Conservation (phyloP, 768 basidiomycete species). For the Lactifluus pinguis region DNA sequence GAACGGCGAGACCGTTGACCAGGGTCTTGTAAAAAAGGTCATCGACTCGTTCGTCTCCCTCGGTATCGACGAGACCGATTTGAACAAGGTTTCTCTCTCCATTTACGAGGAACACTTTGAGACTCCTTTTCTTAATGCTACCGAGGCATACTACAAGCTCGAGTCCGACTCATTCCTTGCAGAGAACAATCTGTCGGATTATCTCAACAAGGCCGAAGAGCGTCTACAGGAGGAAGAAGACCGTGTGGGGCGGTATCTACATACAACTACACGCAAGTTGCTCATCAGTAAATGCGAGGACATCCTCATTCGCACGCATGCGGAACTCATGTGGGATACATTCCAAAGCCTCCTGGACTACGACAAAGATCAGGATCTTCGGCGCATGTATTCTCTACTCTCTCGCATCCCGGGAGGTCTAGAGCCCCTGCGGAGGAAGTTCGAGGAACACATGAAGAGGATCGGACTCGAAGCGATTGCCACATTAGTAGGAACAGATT, state of each 20-base stretch:
- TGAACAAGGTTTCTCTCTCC: constrained; percentile 87
- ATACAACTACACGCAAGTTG: constrained; percentile 75
- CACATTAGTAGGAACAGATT: constrained; percentile 51
- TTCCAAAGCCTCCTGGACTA: no score
- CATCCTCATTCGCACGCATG: no score
- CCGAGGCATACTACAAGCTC: no score
- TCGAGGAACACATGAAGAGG: constrained; percentile 93
- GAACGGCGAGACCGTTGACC: constrained; percentile 90
- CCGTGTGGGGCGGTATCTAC: constrained; percentile 87
- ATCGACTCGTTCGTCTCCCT: constrained; percentile 93
- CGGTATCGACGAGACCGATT: constrained; percentile 86
- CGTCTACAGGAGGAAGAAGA: constrained; percentile 91
- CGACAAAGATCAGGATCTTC: constrained; percentile 39
- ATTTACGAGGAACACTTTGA: constrained; percentile 50
- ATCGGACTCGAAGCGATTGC: constrained; percentile 77
- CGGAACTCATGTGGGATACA: no score
- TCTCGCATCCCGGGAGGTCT: constrained; percentile 85
- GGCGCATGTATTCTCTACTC: constrained; percentile 90
- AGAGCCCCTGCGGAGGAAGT: constrained; percentile 83
- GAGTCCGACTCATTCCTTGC: no score
- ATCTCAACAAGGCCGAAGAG: constrained; percentile 40
- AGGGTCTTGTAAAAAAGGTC: constrained; percentile 86
- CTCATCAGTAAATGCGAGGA: no score
- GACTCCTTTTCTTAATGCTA: no score
- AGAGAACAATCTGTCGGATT: no score